Conservation (phyloP, 495 filamentous ascomycete genomes). For the Neurospora africana region DNA sequence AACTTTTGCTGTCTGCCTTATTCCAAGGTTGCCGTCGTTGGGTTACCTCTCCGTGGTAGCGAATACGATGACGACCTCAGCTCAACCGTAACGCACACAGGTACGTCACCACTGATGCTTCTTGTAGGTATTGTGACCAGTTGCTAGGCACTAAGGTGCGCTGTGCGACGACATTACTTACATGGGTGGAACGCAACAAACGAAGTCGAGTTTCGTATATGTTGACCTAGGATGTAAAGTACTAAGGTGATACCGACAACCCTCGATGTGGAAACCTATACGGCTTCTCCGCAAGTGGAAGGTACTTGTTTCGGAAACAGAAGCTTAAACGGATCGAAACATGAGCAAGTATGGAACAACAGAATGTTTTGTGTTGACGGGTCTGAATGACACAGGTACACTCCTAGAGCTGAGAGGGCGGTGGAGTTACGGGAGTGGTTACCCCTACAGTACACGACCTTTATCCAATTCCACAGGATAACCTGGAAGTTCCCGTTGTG, state of each 20-base stretch:
- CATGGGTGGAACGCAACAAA: background rate
- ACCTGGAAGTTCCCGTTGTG: background rate
- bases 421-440: background rate
- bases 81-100: background rate
- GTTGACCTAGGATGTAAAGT: background rate
- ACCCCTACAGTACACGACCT: background rate
- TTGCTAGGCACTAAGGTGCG: background rate
- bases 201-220: background rate
- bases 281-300: background rate
- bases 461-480: background rate
- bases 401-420: background rate
- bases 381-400: background rate
- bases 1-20: background rate
- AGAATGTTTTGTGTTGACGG: background rate
- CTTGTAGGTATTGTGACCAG: background rate
- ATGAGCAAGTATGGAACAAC: background rate
- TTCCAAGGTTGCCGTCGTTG: background rate
- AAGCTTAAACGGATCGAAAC: background rate
- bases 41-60: background rate
- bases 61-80: background rate
- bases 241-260: background rate
- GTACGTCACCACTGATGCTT: background rate
- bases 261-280: background rate
- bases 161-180: background rate
- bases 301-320: background rate